A percentile compares a stretch with the other conserved stretches of the same genome.
Evolutionary conservation across 441 rosid genomes (phyloP).

Genomic region (California macrophylla): DNA sequence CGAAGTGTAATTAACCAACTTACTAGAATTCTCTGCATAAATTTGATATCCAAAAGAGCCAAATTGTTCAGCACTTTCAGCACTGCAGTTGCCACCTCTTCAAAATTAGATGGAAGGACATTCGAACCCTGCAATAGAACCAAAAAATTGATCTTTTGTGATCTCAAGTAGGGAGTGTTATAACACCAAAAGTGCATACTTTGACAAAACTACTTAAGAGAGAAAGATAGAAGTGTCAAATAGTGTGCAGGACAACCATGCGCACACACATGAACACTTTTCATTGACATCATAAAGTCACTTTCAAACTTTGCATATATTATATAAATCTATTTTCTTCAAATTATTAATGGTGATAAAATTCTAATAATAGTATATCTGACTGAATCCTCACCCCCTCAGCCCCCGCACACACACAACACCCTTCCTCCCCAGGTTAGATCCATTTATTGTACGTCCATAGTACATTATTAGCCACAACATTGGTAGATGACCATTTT

Average conservation of each 20-base stretch:
- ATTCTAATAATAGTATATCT: neutral
- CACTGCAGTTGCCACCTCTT: constrained; percentile 70
- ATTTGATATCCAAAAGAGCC: constrained; percentile 57
- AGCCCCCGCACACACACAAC: too few species aligned
- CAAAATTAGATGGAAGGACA: constrained; percentile 66
- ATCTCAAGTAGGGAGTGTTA: neutral
- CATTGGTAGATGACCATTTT: neutral
- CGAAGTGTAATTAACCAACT: constrained; percentile 18
- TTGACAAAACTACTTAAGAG: neutral
- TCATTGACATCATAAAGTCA: neutral
- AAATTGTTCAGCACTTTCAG: constrained; percentile 65
- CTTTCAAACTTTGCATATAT: neutral
- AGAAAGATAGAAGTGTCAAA: neutral
- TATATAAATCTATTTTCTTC: constrained; percentile 1
- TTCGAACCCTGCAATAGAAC: constrained; percentile 40
- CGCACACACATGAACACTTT: neutral
- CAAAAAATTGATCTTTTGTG: constrained; percentile 7
- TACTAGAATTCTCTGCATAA: constrained; percentile 63
- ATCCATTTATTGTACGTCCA: neutral
- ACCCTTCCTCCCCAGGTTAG: neutral
- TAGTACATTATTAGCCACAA: neutral
- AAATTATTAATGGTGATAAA: neutral
- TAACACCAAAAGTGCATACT: neutral
- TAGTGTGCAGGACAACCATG: neutral
- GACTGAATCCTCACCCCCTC: neutral